Conservation (phyloP, 306 rosid species). For the Cucumis cinereus region DNA sequence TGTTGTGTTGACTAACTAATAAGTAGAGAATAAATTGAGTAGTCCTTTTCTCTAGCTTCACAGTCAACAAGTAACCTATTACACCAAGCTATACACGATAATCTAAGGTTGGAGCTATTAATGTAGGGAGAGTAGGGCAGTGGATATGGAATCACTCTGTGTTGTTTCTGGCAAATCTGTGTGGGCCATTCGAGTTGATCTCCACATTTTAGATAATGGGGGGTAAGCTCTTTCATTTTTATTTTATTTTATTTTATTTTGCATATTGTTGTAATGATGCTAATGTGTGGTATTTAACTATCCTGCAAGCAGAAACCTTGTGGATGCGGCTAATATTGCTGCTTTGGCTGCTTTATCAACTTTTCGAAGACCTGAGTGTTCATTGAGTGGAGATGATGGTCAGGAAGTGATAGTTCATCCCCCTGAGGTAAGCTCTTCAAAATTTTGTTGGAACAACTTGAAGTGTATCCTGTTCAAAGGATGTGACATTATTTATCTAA, state of each 20-base stretch:
- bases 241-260: background rate
- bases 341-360: conserved; percentile 73
- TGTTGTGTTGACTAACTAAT: background rate
- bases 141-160: conserved; percentile 78
- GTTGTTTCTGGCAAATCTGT: conserved; percentile 61
- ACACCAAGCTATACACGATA: background rate
- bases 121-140: conserved; percentile 75
- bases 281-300: background rate
- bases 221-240: conserved; percentile 35
- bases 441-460: background rate
- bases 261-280: background rate
- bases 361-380: conserved; percentile 80
- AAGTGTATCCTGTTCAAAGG: background rate
- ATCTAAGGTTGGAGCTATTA: conserved; percentile 9
- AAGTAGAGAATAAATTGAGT: background rate
- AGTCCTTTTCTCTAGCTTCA: background rate
- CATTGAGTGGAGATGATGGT: conserved; percentile 69
- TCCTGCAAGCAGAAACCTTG: conserved; percentile 47
- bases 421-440: conserved; percentile 51
- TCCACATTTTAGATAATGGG: conserved; percentile 76
- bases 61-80: background rate
- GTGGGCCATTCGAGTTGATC: conserved; percentile 78
- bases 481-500: background rate
- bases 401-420: conserved; percentile 80
- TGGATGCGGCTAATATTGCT: conserved; percentile 83